A percentile compares a stretch with the other conserved stretches of the same genome.
phyloP scores from a whole-genome alignment of 768 basidiomycete species.

The Rhodotorula kratochvilovae region DNA sequence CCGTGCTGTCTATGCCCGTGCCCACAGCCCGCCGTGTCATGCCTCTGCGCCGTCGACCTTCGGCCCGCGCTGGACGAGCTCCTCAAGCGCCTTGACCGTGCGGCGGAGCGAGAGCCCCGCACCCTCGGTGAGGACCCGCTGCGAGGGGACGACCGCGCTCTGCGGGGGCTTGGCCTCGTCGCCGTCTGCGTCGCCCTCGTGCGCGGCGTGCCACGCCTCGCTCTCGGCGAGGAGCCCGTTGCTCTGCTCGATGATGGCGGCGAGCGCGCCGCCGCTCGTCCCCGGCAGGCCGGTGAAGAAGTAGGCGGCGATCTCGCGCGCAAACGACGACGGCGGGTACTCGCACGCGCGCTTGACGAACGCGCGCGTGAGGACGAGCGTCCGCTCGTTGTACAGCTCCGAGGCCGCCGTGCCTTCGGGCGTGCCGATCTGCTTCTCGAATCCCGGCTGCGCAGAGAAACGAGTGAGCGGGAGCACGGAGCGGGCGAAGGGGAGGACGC shows the following conservation, averaged over 20 bases:
- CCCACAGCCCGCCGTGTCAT: neutral
- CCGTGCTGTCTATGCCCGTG: too few species aligned
- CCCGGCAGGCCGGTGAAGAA: constrained; percentile 55
- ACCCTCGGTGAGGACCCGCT: constrained; percentile 60
- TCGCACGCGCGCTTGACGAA: constrained; percentile 87
- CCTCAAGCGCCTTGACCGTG: constrained; percentile 64
- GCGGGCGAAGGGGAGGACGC: neutral
- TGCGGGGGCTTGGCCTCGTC: constrained; percentile 2
- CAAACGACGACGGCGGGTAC: constrained; percentile 66
- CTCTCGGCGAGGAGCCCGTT: constrained; percentile 70
- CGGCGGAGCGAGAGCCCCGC: constrained; percentile 70
- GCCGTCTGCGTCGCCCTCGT: constrained; percentile 37
- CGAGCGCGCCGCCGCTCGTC: constrained; percentile 40
- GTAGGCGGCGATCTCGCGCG: constrained; percentile 66
- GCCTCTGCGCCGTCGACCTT: neutral
- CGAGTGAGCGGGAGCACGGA: too few species aligned
- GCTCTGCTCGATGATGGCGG: constrained; percentile 63
- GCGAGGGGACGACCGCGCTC: constrained; percentile 61
- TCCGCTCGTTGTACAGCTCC: constrained; percentile 89
- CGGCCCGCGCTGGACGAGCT: constrained; percentile 29
- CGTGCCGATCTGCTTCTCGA: constrained; percentile 84
- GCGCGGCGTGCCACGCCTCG: constrained; percentile 47
- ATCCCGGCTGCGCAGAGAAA: constrained; percentile 74
- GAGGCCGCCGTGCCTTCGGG: constrained; percentile 84
- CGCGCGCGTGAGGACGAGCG: constrained; percentile 80